These are phyloP conservation scores for Rhodotorula taiwanensis DNA, from an alignment of 768 basidiomycete genomes.

Conservation along the genomic window DNA sequence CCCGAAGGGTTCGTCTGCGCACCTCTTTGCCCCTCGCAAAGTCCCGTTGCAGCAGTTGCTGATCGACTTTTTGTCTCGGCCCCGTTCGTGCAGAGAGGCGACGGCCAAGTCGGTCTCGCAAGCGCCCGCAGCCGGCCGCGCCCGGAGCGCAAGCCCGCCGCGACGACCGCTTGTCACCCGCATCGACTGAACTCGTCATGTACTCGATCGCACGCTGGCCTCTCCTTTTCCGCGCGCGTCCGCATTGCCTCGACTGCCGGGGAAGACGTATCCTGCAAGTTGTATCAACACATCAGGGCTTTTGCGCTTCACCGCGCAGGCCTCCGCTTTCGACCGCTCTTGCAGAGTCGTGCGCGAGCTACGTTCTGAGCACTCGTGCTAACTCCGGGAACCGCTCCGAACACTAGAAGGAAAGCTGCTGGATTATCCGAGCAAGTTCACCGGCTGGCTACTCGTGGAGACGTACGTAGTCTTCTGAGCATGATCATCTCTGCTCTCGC, in stretches of 20 bases:
- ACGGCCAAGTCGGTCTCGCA: slow-evolving; percentile 1
- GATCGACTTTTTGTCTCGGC: background rate
- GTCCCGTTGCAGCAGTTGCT: background rate
- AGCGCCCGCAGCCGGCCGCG: slow-evolving; percentile 14
- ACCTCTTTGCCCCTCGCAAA: background rate
- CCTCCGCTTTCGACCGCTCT: too few species aligned
- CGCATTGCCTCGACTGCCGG: too few species aligned
- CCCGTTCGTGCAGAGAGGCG: background rate
- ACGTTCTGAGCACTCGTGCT: too few species aligned
- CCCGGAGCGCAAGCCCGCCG: slow-evolving; percentile 27
- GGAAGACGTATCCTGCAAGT: background rate
- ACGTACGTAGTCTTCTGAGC: too few species aligned
- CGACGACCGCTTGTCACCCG: slow-evolving; percentile 30
- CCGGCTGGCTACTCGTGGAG: too few species aligned
- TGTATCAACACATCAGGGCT: background rate
- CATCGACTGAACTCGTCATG: slow-evolving; percentile 17
- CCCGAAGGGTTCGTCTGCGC: slow-evolving; percentile 43
- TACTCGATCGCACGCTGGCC: background rate
- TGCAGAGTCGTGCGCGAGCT: too few species aligned
- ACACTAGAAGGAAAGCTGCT: too few species aligned
- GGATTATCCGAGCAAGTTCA: too few species aligned
- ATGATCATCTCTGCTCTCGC: too few species aligned
- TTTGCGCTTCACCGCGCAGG: too few species aligned
- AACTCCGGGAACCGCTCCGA: too few species aligned
- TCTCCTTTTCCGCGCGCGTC: too few species aligned